A percentile compares a stretch with the other conserved stretches of the same genome.
Evolutionary conservation across 352 stramenopile genomes (phyloP).

Genomic region (Globisporangium echinulatum): DNA sequence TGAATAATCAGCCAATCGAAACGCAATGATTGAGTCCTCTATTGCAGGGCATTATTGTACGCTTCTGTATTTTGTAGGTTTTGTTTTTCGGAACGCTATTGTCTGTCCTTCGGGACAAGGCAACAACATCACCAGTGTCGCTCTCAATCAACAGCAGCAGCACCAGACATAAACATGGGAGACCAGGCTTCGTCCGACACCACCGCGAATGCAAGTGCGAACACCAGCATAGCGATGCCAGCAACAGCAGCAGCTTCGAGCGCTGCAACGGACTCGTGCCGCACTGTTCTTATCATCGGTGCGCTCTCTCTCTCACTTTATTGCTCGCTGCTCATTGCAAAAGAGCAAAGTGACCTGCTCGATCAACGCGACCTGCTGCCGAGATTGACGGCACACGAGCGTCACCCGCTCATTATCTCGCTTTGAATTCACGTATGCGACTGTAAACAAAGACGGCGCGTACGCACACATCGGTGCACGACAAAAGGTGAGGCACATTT

Average conservation of each 20-base stretch:
- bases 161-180: not conserved
- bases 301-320: slow-evolving; percentile 4
- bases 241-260: not conserved
- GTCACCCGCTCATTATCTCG: no score
- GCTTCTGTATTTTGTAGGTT: not conserved
- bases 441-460: slow-evolving; percentile 34
- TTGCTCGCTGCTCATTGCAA: not conserved
- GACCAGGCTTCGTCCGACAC: not conserved
- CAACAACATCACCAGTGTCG: not conserved
- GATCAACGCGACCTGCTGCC: no score
- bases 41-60: no score
- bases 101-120: not conserved
- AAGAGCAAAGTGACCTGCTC: no score
- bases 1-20: no score
- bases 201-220: not conserved
- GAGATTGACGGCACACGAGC: no score
- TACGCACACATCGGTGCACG: slow-evolving; percentile 65
- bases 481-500: slow-evolving; percentile 22
- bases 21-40: no score
- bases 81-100: not conserved
- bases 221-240: not conserved
- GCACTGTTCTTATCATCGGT: slow-evolving; percentile 70
- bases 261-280: slow-evolving; percentile 15
- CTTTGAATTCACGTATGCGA: not conserved
- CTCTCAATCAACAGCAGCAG: not conserved